A percentile compares a stretch with the other conserved stretches of the same genome.
phyloP scores from a whole-genome alignment of 495 filamentous ascomycete species.

The Aspergillus steynii region DNA sequence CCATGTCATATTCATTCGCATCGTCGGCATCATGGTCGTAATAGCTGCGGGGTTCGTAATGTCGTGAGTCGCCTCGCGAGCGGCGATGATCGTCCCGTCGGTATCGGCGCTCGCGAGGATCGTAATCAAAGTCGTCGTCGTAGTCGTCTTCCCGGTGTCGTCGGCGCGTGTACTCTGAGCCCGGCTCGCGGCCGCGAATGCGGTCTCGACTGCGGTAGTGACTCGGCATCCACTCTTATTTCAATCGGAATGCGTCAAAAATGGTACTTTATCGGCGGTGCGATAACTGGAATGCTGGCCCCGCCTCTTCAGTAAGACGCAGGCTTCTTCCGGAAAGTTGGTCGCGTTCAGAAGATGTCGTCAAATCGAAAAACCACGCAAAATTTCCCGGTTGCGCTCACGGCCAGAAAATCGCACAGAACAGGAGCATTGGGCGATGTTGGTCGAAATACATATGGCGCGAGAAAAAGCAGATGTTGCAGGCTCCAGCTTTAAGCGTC shows the following conservation, averaged over 20 bases:
- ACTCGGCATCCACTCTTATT: constrained; percentile 37
- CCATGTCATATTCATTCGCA: constrained; percentile 13
- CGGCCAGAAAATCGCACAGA: not conserved
- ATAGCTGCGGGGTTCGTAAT: constrained; percentile 21
- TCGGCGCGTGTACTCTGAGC: constrained; percentile 18
- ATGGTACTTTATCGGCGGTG: not conserved
- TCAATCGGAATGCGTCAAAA: constrained; percentile 12
- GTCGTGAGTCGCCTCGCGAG: constrained; percentile 11
- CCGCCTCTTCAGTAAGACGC: not conserved
- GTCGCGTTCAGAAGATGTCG: not conserved
- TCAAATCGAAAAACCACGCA: not conserved
- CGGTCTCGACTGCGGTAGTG: constrained; percentile 44
- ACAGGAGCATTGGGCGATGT: not conserved
- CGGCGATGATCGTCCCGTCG: constrained; percentile 13
- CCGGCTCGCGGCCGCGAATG: constrained; percentile 36
- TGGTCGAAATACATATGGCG: not conserved
- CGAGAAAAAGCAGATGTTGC: not conserved
- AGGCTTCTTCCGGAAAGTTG: not conserved
- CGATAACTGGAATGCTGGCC: constrained; percentile 1
- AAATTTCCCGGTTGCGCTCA: not conserved
- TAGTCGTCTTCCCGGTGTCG: constrained; percentile 26
- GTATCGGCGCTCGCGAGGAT: constrained; percentile 19
- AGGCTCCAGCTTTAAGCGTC: not conserved
- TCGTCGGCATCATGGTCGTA: constrained; percentile 15
- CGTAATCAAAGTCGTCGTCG: constrained; percentile 27